Base-by-base conservation (phyloP, 2,329 filamentous ascomycete species). In the Alternaria conjuncta region DNA sequence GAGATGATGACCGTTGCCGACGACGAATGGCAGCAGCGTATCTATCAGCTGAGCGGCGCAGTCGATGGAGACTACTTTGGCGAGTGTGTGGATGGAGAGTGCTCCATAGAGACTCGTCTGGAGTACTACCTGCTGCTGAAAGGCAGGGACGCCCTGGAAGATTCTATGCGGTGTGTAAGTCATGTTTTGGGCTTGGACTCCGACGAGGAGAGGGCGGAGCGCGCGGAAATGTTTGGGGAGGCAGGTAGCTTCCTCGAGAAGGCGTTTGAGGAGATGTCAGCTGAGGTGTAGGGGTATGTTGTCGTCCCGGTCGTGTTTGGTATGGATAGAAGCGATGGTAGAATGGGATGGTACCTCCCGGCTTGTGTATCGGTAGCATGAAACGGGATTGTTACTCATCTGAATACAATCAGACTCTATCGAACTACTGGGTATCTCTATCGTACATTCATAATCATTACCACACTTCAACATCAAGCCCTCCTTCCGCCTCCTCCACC, bases 81-180 rank as follows among this genome's bases (percentile, higher is more conserved):
- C 2, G 25, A 25, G 28, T 51, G 30, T 18, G 72, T 74, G n/a
- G 65, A 71, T 51, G 57, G 50, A 41, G 36, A 6, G 6, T 68
- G 65, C 59, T 50, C 49, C 4, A 47, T 73, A 5, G 72, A 71
- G 45, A 59, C 60, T 11, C 58, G 61, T 49, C 13, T 74, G 12
- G 74, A 76, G 61, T 20, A 55, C 11, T 71, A 56, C 55, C 49
- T 74, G 59, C 46, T 76, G 6, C 65, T 60, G 26, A 46, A 47
- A 10, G 71, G 69, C 9, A 53, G 21, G 5, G 57, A 3, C 49
- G 64, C 67, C 53, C 15, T 70, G 55, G 58, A 59, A 12, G 51
- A 20, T 28, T 76, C 71, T 71, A 50, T 65, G 6, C 56, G n/a
- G 30, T 47, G 4, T 45, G 61, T 70, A 28, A 63, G 64, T 28